Evolutionary conservation across 805 yeast species (phyloP), one percentile per base, ranked within the genome.

Genomic region (Candida yuanshanica): DNA sequence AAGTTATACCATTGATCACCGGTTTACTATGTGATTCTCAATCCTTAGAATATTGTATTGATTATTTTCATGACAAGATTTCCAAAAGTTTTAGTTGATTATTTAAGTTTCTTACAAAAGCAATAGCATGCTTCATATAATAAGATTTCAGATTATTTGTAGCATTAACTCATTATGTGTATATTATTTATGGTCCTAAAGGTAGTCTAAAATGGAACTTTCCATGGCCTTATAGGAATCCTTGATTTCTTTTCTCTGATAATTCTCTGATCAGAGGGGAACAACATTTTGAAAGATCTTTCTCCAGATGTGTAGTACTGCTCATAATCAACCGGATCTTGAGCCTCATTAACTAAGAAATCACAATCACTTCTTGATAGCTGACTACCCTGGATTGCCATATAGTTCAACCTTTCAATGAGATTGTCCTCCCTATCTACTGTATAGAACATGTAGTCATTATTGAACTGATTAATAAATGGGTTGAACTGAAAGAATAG

Each of bases 401-500:
- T 31, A 39, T 35, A 27, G n/a, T 27, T 26, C 10, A 27, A 9
- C 10, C 20, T 22, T 22, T 39, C 37, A 12, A 27, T 13, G 4
- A 9, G 4, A 11, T 39, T 23, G 16, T 26, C 33, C n/a, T 36
- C 24, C 8, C 4, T 11, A 12, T 24, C 38, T n/a, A 18, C 8
- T 3, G 32, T 17, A 16, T 31, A 36, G 20, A 32, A 32, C 4
- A 14, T 7, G 18, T 31, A 40, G 11, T 24, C 29, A 20, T 32
- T 38, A 10, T 18, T 23, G 4, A n/a, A 17, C n/a, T 36, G 34
- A 7, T 33, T 27, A 6, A 16, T 10, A 11, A 33, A 20, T 14
- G 26, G 22, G 4, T 20, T 25, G 16, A 39, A 27, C 11, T 39
- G 37, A 3, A 74, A 58, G 50, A 68, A 72, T 34, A 55, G 64